These are phyloP conservation scores for Pythium pyrilobum DNA, from an alignment of 352 stramenopile genomes.

Conservation along the genomic window DNA sequence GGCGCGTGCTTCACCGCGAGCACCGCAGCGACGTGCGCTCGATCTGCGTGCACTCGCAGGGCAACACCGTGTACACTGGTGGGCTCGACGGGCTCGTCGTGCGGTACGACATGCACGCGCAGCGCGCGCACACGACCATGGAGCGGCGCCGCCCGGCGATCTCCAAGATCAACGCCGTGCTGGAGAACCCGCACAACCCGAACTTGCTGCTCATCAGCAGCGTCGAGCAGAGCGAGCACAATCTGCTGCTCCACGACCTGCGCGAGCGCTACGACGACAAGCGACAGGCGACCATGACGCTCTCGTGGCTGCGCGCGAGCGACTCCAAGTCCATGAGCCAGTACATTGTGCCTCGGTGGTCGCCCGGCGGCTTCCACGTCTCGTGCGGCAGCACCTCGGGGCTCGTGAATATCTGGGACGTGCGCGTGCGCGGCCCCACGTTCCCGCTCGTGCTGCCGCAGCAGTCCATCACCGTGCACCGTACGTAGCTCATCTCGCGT, in stretches of 20 bases:
- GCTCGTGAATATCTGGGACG: constrained; percentile 60
- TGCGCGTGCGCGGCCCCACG: constrained; percentile 53
- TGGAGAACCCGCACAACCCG: constrained; percentile 82
- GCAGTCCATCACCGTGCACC: constrained; percentile 66
- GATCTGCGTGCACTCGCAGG: constrained; percentile 75
- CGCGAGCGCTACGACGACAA: constrained; percentile 37
- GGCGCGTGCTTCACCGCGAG: constrained; percentile 58
- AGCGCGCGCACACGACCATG: constrained; percentile 35
- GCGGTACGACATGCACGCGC: constrained; percentile 61
- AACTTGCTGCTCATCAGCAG: constrained; percentile 73
- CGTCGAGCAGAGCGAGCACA: constrained; percentile 60
- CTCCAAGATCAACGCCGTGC: constrained; percentile 78
- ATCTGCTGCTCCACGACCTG: constrained; percentile 69
- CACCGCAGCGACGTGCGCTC: constrained; percentile 72
- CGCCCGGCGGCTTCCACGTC: constrained; percentile 36
- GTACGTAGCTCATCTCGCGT: constrained; percentile 38
- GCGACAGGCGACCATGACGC: constrained; percentile 44
- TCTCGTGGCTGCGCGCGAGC: constrained; percentile 47
- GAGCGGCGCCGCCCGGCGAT: constrained; percentile 74
- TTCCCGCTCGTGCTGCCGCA: constrained; percentile 59
- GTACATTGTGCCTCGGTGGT: constrained; percentile 84
- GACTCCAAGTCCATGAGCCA: constrained; percentile 69
- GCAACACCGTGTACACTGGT: constrained; percentile 59
- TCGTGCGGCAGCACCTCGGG: constrained; percentile 33
- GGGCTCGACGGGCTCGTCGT: constrained; percentile 68